A percentile compares a stretch with the other conserved stretches of the same genome.
Evolutionary conservation across 2,329 filamentous ascomycete species (phyloP).

Genomic region (Cladosporium sp.): DNA sequence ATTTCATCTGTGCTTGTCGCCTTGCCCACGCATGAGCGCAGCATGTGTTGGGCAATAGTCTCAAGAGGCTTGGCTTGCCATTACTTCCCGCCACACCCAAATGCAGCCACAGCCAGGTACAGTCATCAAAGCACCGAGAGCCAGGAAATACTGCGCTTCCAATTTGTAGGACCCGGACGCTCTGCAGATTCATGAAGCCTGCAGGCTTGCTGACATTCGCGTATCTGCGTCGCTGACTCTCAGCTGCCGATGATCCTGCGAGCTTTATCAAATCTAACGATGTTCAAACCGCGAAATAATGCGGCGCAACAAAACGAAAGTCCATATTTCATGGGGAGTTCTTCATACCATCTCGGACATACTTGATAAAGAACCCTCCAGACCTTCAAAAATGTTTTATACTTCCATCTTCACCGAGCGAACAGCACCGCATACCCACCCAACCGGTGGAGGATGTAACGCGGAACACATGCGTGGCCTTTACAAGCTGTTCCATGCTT

Average conservation of each 20-base stretch:
- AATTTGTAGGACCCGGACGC: background rate
- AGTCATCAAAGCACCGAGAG: background rate
- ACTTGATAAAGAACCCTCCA: no score
- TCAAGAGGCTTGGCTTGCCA: no score
- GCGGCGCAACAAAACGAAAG: no score
- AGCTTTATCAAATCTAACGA: background rate
- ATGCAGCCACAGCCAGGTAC: background rate
- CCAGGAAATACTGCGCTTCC: background rate
- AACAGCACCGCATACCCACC: no score
- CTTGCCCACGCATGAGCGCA: background rate
- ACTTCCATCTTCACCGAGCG: no score
- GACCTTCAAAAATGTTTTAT: no score
- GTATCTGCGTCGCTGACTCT: background rate
- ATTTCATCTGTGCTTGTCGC: background rate
- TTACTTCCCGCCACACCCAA: background rate
- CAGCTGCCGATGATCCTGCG: background rate
- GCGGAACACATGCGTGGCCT: no score
- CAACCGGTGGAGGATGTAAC: no score
- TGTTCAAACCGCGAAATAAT: no score
- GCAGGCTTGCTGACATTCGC: background rate
- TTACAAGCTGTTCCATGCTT: no score
- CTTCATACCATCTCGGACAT: no score
- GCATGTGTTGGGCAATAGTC: background rate
- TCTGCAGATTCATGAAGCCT: background rate
- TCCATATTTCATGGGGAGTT: no score